These are phyloP conservation scores for Moniliophthora roreri DNA, from an alignment of 1,284 basidiomycete species.

Conservation along the genomic window DNA sequence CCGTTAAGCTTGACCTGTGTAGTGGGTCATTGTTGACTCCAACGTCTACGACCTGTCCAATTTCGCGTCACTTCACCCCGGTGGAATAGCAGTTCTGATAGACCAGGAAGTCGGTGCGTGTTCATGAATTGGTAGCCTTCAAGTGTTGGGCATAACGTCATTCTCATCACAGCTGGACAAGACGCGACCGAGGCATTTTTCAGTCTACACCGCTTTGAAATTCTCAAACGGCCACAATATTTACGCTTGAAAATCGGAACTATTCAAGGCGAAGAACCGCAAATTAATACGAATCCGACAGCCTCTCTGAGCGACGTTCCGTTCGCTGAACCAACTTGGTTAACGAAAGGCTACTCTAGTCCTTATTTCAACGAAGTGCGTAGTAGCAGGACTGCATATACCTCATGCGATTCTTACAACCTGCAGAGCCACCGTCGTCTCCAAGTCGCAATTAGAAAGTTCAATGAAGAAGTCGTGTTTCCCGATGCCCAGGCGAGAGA, in stretches of 20 bases:
- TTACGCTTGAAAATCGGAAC: conserved; percentile 63
- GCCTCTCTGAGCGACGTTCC: conserved; percentile 67
- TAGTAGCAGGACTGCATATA: background rate
- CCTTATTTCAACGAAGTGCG: conserved; percentile 72
- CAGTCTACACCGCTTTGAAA: conserved; percentile 74
- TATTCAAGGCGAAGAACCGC: conserved; percentile 56
- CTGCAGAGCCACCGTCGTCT: conserved; percentile 40
- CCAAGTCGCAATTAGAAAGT: conserved; percentile 47
- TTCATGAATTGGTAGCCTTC: too few species aligned
- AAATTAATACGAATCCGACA: conserved; percentile 42
- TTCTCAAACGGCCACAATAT: conserved; percentile 71
- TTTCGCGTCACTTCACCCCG: conserved; percentile 81
- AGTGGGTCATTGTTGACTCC: conserved; percentile 85
- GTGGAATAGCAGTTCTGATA: conserved; percentile 73
- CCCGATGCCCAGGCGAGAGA: conserved; percentile 52
- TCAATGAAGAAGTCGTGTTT: conserved; percentile 49
- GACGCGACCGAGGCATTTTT: conserved; percentile 80
- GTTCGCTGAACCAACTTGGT: conserved; percentile 79
- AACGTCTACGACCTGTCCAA: conserved; percentile 81
- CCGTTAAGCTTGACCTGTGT: background rate
- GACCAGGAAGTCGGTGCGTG: conserved; percentile 71
- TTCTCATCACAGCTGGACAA: conserved; percentile 49
- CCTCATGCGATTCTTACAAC: background rate
- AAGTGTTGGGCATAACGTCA: background rate
- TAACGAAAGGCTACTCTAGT: conserved; percentile 62